Base-by-base conservation (phyloP, 495 filamentous ascomycete genomes). In the Aspergillus sparsus region DNA sequence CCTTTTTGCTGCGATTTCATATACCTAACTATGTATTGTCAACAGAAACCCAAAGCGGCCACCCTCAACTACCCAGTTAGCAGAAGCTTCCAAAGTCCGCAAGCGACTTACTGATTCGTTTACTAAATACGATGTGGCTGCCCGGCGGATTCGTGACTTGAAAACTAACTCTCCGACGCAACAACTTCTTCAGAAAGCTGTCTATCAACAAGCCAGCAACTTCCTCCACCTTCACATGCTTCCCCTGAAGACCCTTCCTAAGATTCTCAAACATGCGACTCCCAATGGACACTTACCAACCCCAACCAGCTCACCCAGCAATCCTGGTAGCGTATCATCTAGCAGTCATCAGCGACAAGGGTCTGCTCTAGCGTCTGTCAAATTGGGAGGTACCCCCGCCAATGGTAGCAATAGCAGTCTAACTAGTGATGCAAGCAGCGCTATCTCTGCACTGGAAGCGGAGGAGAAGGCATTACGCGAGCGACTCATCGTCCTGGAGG, bases 141-240 rank as follows among this genome's bases (percentile, higher is more conserved):
- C 94, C 11, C 86, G 87, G 55, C 84, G 93, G 6, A 87, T 98
- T 45, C 86, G 91, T 9, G 87, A 94, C 62, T 72, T 96, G 32
- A 89, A 89, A 34, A 85, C 82, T 33, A 72, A 85, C 5, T 93
- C 87, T 36, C 82, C 85, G 2, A 86, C 90, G 0, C 92, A 98
- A 69, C 69, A 82, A 57, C 82, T 81, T 27, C 78, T 98, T 13
- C 94, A 97, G 66, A 91, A 89, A 64, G 84, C 89, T 2, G 87
- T 98, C 32, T 90, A 96, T 62, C 85, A 90, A 61, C 85, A 92
- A 64, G 90, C 91, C 5, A 87, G 85, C 54, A 87, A 85, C 61
- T 97, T 98, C 67, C 76, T 98, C 1, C 91, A 94, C 65, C 78
- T 93, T 32, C 91, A 98, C 63, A 93, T 98, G 87, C 81, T 98